These are phyloP conservation scores for Globisporangium heterothallicum DNA, from an alignment of 352 stramenopile genomes.

Conservation along the genomic window DNA sequence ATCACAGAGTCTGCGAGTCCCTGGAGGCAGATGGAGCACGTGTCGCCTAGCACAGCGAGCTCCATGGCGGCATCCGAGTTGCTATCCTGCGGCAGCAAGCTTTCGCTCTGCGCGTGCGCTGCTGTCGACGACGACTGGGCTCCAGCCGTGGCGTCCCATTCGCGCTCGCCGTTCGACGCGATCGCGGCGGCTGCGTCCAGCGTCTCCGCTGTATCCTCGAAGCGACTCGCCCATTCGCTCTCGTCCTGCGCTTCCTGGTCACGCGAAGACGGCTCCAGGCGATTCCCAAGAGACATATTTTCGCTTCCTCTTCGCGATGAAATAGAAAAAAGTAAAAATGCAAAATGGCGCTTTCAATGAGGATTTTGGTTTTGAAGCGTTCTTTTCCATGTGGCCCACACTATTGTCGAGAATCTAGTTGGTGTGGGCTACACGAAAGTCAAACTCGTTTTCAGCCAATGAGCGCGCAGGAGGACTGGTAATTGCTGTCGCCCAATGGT, in stretches of 20 bases:
- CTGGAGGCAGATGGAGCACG: slow-evolving; percentile 69
- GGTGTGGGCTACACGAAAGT: slow-evolving; percentile 1
- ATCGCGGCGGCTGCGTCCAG: slow-evolving; percentile 3
- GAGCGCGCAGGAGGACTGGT: background rate
- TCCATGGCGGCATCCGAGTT: slow-evolving; percentile 20
- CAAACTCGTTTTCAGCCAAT: slow-evolving; percentile 36
- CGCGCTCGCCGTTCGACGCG: slow-evolving; percentile 5
- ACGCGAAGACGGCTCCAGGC: slow-evolving; percentile 13
- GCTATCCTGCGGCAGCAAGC: slow-evolving; percentile 16
- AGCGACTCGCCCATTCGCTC: slow-evolving; percentile 38
- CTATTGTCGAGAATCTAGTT: too few species aligned
- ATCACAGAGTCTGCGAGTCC: slow-evolving; percentile 50
- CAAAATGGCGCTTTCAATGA: too few species aligned
- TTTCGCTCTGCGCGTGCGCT: slow-evolving; percentile 6
- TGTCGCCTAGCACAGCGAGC: slow-evolving; percentile 59
- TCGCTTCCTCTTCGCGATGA: slow-evolving; percentile 2
- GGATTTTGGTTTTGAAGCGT: background rate
- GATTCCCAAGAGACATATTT: slow-evolving; percentile 36
- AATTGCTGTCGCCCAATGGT: slow-evolving; percentile 19
- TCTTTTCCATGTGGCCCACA: too few species aligned
- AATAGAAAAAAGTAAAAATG: too few species aligned
- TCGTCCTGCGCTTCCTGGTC: slow-evolving; percentile 29
- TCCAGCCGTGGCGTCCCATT: slow-evolving; percentile 14
- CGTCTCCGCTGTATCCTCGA: slow-evolving; percentile 12
- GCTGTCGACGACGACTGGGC: slow-evolving; percentile 17